Evolutionary conservation across 306 rosid genomes (phyloP), one percentile per base, ranked within the genome.

Genomic region (Acacia acuminata): DNA sequence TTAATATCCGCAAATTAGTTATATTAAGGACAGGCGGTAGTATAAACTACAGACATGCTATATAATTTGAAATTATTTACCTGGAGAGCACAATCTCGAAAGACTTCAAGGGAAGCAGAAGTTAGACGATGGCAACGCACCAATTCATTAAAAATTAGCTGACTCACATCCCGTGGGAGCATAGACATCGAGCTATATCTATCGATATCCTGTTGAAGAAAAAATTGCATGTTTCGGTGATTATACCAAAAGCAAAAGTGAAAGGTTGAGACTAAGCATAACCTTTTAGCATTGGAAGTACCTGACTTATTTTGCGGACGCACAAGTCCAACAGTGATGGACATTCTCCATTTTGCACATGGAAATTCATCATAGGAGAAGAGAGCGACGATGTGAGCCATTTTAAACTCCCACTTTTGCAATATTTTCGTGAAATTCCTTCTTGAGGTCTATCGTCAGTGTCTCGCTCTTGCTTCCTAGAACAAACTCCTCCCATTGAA

Each of bases 51-150:
- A 22, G 25, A 13, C 40, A 45, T 13, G 20, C 5, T 25, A 71
- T 24, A 22, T 71, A 44, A 47, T 42, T 20, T n/a, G 65, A 76
- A 9, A 40, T 77, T 53, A 56, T 78, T 25, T 88, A 96, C 99
- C 98, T 96, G 98, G 81, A 96, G 91, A 72, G 97, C 96, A 87
- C 98, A 96, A 87, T 96, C 97, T 71, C 91, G 90, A 82, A 96
- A 96, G 40, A 88, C 84, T 84, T 89, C 85, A 22, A 96, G 88
- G 53, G 83, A 84, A 79, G 56, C 87, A 71, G 80, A 72, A 58
- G 88, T 91, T 7, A 96, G 88, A 79, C 80, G 63, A 61, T 68
- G 78, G 42, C 92, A 85, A 79, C 63, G 85, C 65, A 93, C 96
- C 90, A 93, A 79, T 78, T 92, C 92, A 84, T 93, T 90, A 60